Evolutionary conservation across 1,139 yeast species (phyloP).

Genomic region (Saccharomyces hybrid): DNA sequence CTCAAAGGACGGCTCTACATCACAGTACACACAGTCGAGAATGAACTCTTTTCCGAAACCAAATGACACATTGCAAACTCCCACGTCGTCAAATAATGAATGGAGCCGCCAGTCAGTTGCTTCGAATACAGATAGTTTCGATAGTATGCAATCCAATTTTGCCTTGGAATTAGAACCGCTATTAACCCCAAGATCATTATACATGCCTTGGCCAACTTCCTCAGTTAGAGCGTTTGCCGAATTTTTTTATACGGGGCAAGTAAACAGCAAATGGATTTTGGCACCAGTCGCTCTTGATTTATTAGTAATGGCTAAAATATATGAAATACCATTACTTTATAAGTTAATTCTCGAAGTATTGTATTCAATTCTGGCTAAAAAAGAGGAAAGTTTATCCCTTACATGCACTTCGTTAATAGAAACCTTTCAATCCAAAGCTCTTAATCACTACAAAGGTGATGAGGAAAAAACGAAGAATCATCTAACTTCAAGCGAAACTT

Average conservation of each 20-base stretch:
- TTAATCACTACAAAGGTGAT: conserved; percentile 19
- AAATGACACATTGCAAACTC: not conserved
- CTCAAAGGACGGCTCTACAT: conserved; percentile 5
- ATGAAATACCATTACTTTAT: conserved; percentile 59
- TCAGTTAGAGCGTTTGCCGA: conserved; percentile 63
- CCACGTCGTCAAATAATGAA: conserved; percentile 8
- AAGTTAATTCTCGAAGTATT: conserved; percentile 62
- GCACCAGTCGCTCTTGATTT: conserved; percentile 62
- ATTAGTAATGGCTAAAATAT: conserved; percentile 53
- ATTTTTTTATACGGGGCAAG: conserved; percentile 69
- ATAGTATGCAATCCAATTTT: conserved; percentile 10
- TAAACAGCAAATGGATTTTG: conserved; percentile 64
- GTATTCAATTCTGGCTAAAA: conserved; percentile 60
- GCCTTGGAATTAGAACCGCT: conserved; percentile 43
- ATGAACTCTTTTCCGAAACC: not conserved
- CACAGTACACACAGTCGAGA: not conserved
- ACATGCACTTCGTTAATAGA: conserved; percentile 29
- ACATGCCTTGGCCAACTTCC: conserved; percentile 55
- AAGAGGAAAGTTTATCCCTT: conserved; percentile 47
- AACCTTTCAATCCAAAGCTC: conserved; percentile 17
- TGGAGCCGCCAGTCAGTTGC: conserved; percentile 18
- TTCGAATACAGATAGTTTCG: conserved; percentile 22
- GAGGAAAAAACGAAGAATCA: conserved; percentile 35
- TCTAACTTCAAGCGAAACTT: conserved; percentile 25
- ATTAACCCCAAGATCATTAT: conserved; percentile 57